Evolutionary conservation across 306 rosid genomes (phyloP), one percentile per base, ranked within the genome.

Genomic region (Phaseolus lunatus): DNA sequence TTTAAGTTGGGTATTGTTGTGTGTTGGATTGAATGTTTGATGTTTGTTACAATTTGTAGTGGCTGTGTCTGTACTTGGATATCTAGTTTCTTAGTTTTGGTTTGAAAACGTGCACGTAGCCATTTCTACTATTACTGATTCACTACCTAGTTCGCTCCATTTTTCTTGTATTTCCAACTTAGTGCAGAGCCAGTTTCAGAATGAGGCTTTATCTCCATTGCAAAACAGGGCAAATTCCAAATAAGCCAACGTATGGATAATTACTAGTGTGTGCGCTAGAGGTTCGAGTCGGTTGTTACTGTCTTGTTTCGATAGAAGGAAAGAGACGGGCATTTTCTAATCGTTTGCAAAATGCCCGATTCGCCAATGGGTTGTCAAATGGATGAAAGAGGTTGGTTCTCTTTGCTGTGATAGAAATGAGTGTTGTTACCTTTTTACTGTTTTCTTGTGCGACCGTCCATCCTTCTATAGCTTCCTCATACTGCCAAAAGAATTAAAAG

Each of bases 401-500:
- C 48, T 75, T 7, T 20, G 29, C 4, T 70, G 84, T 49, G 75
- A 37, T 68, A 65, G 78, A 73, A 79, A 87, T 83, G 59, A 77
- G 72, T 72, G 74, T 63, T 69, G 66, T 75, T 83, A 72, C 62
- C 78, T 59, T 65, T 66, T 66, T 67, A 71, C 81, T 63, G 80
- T 73, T 73, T 81, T 80, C 59, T 50, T 71, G 29, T 80, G 85
- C 58, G 78, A 85, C 81, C 58, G 79, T 78, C 24, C 78, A 67
- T 13, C 45, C 75, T 66, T 72, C 72, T 39, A 47, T 67, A 58
- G 43, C 84, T 86, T 76, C 79, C 86, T 76, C 80, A 80, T 70
- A 85, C 87, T 81, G 80, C 80, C 67, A 73, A 83, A 84, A 65
- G 81, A 81, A 81, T 67, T 50, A 56, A 49, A 69, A 80, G 77